Conservation (phyloP, 2,329 filamentous ascomycete genomes). For the Cytospora schulzeri region DNA sequence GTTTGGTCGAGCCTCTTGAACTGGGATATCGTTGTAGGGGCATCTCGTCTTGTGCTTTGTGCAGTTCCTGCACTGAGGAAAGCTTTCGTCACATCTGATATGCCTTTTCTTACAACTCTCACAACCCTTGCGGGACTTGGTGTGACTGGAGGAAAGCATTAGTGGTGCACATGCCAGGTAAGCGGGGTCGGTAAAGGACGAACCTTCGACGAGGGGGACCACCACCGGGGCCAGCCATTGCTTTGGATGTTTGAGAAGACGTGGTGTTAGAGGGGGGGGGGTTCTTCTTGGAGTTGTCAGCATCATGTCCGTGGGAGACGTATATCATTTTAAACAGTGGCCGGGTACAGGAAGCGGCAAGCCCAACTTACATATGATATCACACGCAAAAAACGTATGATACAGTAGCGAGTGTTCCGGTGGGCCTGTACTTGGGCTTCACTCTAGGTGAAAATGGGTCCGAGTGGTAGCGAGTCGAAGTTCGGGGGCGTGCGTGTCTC, state of each 20-base stretch:
- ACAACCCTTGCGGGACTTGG: constrained; percentile 97
- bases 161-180: constrained; percentile 8
- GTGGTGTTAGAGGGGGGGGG: not conserved
- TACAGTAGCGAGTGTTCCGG: constrained; percentile 12
- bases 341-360: not conserved
- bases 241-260: constrained; percentile 30
- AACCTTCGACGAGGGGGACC: constrained; percentile 79
- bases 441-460: constrained; percentile 29
- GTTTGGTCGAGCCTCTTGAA: constrained; percentile 63
- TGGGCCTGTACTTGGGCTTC: not conserved
- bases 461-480: constrained; percentile 3
- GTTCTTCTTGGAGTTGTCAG: constrained; percentile 1
- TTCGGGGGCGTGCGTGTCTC: constrained; percentile 5
- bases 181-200: constrained; percentile 32
- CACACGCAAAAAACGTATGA: constrained; percentile 23
- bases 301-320: not conserved
- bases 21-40: constrained; percentile 89
- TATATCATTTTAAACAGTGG: not conserved
- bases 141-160: constrained; percentile 67
- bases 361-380: constrained; percentile 30
- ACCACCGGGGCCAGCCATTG: constrained; percentile 92
- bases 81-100: constrained; percentile 96
- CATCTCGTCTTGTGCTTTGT: constrained; percentile 98
- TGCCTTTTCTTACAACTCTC: constrained; percentile 97
- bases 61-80: constrained; percentile 98